Evolutionary conservation across 306 rosid species (phyloP), one percentile per base, ranked within the genome.

Genomic region (Myrica gale): DNA sequence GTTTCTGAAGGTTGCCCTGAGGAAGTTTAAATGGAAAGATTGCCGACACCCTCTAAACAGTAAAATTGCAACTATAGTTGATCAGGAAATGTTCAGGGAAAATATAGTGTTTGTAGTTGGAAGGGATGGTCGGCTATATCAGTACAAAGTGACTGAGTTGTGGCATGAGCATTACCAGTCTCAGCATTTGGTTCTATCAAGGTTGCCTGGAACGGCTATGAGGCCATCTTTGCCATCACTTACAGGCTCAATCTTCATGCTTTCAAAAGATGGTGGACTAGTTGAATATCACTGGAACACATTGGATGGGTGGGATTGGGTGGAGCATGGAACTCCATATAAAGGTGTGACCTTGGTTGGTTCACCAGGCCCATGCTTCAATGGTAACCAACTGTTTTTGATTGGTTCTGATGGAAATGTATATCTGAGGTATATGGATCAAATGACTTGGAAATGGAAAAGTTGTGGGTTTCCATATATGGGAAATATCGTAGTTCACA

Each of bases 101-200:
- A 90, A 91, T 47, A 62, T 91, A 68, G 91, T 94, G 75, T 94
- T 94, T 12, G 91, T 91, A 23, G 58, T 86, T 0, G 98, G 98
- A 85, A 85, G 84, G 80, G 85, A 94, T 5, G 96, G 98, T 7
- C 89, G 87, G 46, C 77, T 94, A 12, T 94, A 94, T 79, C 98
- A 94, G 87, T 94, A 91, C 69, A 91, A 89, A 89, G 90, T 94
- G 82, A 88, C 87, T 67, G 91, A 85, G 70, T 60, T 94, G 68
- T 94, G 98, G 98, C 98, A 94, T 78, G 89, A 94, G 80, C 98
- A 94, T 82, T 79, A 87, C 85, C 96, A 94, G 66, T 91, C 98
- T 76, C 96, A 84, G 77, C 96, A 94, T 83, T 85, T 94, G 88
- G 54, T 86, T 84, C 88, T 94, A 19, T 91, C 97, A 68, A 84